Evolutionary conservation across 345 rosid genomes (phyloP).

Genomic region (Lumnitzera littorea): DNA sequence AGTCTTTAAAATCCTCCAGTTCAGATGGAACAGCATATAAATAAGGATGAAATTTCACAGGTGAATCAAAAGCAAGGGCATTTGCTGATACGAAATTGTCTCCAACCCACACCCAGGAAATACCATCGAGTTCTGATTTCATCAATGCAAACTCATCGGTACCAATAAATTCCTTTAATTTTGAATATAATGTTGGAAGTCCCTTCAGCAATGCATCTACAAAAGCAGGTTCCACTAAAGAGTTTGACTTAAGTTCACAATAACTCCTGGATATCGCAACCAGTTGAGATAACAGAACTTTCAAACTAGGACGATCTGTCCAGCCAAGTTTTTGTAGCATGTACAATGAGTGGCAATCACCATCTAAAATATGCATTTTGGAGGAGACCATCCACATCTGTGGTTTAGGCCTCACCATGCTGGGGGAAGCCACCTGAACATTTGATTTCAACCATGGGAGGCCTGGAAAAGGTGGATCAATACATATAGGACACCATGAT

Average conservation of each 20-base stretch:
- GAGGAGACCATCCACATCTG: conserved; percentile 81
- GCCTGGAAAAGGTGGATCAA: conserved; percentile 62
- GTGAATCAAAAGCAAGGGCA: conserved; percentile 95
- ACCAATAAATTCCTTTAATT: conserved; percentile 53
- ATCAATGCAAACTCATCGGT: conserved; percentile 50
- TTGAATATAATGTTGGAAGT: conserved; percentile 52
- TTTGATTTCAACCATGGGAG: conserved; percentile 75
- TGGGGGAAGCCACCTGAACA: conserved; percentile 57
- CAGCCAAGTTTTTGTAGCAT: conserved; percentile 80
- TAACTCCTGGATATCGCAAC: conserved; percentile 65
- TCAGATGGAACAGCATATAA: conserved; percentile 97
- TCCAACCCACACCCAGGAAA: conserved; percentile 93
- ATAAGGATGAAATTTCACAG: conserved; percentile 88
- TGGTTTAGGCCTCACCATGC: conserved; percentile 72
- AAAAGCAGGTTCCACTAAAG: conserved; percentile 38
- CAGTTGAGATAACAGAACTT: conserved; percentile 57
- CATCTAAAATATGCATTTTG: conserved; percentile 65
- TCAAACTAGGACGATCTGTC: conserved; percentile 44
- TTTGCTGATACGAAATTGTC: conserved; percentile 75
- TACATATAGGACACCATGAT: conserved; percentile 78
- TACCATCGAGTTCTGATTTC: conserved; percentile 55
- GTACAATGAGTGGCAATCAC: conserved; percentile 50
- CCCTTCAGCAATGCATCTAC: conserved; percentile 54
- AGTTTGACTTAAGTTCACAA: conserved; percentile 42
- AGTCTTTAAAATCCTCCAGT: conserved; percentile 62